phyloP scores from a whole-genome alignment of 2,329 filamentous ascomycete genomes.

The Sporothrix dimorphospora region DNA sequence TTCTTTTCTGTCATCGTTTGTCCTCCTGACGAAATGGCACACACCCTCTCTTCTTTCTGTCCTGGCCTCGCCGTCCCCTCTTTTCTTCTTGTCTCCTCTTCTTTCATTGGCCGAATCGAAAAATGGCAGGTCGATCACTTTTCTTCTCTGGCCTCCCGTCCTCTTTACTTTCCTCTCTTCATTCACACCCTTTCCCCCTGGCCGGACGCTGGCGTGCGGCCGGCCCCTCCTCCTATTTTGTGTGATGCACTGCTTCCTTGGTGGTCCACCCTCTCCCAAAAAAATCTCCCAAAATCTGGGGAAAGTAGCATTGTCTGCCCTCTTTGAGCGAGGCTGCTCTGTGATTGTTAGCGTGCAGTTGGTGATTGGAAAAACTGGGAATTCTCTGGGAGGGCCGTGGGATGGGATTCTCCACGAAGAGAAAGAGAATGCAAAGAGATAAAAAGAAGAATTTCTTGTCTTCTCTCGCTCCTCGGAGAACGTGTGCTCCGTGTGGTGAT shows the following conservation, averaged over 20 bases:
- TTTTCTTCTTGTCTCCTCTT: neutral
- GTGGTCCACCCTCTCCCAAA: neutral
- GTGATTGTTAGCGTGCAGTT: neutral
- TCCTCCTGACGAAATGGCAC: conserved; percentile 9
- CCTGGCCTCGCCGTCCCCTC: neutral
- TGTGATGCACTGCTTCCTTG: neutral
- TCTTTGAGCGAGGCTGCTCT: neutral
- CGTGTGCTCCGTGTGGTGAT: conserved; percentile 5
- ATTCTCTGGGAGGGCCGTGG: neutral
- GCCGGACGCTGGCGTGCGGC: no score
- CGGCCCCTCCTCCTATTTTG: conserved; percentile 23
- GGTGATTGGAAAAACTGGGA: neutral
- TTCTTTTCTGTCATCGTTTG: neutral
- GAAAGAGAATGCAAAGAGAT: neutral
- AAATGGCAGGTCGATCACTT: conserved; percentile 11
- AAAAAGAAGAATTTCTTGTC: neutral
- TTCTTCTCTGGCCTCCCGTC: conserved; percentile 5
- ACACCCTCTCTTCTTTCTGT: neutral
- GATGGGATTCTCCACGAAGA: neutral
- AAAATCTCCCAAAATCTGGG: conserved; percentile 27
- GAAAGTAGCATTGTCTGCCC: conserved; percentile 26
- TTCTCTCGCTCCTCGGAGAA: neutral
- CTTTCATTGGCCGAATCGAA: neutral
- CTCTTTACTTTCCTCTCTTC: no score
- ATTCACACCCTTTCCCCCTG: neutral